Conservation (phyloP, 352 stramenopile genomes). For the Globisporangium cederbergense region DNA sequence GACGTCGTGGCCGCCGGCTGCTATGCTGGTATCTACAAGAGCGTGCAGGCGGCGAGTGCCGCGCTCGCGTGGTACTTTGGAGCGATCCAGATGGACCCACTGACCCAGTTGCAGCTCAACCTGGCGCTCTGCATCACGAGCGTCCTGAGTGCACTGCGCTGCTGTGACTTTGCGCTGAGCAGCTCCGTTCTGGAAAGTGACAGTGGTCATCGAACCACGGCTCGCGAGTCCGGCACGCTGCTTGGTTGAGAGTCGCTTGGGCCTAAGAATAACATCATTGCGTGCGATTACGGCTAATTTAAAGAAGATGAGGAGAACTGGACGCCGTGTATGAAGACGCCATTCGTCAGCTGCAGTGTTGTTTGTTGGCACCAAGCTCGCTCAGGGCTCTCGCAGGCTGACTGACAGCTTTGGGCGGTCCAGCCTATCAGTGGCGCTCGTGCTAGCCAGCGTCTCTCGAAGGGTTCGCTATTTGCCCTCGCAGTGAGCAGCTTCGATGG, state of each 20-base stretch:
- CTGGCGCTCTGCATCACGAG: constrained; percentile 28
- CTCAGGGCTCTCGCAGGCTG: neutral
- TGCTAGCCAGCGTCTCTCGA: neutral
- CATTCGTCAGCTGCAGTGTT: neutral
- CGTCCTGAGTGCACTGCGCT: constrained; percentile 13
- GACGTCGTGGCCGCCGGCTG: constrained; percentile 35
- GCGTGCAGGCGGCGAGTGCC: constrained; percentile 40
- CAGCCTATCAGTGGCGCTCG: neutral
- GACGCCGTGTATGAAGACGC: neutral
- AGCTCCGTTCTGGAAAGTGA: neutral
- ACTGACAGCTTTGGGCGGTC: neutral
- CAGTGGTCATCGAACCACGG: neutral
- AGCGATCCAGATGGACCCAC: constrained; percentile 18
- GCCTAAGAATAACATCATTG: constrained; percentile 1
- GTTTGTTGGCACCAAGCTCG: neutral
- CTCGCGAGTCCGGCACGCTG: neutral
- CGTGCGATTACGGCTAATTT: neutral
- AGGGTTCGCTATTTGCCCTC: neutral
- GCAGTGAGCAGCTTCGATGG: constrained; percentile 1
- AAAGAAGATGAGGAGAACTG: neutral
- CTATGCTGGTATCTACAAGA: constrained; percentile 70
- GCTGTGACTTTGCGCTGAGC: constrained; percentile 5
- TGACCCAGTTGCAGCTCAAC: constrained; percentile 32
- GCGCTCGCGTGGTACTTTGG: constrained; percentile 40
- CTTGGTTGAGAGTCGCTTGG: neutral